Base-by-base conservation (phyloP, 352 stramenopile species). In the Globisporangium irregulare region DNA sequence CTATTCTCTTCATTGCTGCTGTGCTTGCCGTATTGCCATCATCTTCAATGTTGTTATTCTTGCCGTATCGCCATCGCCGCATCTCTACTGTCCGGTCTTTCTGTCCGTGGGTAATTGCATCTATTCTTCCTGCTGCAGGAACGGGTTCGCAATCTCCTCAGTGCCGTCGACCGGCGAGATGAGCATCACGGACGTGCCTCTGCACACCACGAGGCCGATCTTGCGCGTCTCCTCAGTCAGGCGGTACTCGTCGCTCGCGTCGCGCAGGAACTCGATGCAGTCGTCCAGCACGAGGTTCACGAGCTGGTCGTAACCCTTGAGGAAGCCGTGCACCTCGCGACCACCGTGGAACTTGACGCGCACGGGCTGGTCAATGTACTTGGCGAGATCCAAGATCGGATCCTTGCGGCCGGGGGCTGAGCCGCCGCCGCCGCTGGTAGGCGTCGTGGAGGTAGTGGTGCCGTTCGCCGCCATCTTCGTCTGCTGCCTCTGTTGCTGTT, bases 271-370 rank as follows among this genome's bases (percentile, higher is more conserved):
- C 83, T 99, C 97, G 64, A 98, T 80, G 72, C 92, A 97, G 73
- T 99, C 94, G 70, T 99, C 97, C 59, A 99, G 86, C 55, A 99
- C 97, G 50, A 99, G 85, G 86, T 99, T 99, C 46, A 98, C 94
- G 41, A 99, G 80, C 73, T 98, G 92, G 77, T 99, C 97, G 80
- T 98, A 99, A 64, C 97, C 97, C 74, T 97, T 97, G 50, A 99
- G 81, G 53, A 90, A 87, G 64, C 96, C 97, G 64, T 89, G 81
- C 18, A 98, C 81, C 76, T 98, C 94, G 64, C 95, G 79, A 0
- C 96, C 96, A 29, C 95, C 96, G 43, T 97, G 82, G 67, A 98
- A 98, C 79, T 98, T 98, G 54, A 99, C 94, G 64, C 92, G 93
- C 50, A 99, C 93, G 22, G 84, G 83, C 68, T 98, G 90, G 81